Percentiles rank a stretch among this genome's conserved stretches.
phyloP scores from a whole-genome alignment of 352 stramenopile species.

The Paralagenidium karlingii region DNA sequence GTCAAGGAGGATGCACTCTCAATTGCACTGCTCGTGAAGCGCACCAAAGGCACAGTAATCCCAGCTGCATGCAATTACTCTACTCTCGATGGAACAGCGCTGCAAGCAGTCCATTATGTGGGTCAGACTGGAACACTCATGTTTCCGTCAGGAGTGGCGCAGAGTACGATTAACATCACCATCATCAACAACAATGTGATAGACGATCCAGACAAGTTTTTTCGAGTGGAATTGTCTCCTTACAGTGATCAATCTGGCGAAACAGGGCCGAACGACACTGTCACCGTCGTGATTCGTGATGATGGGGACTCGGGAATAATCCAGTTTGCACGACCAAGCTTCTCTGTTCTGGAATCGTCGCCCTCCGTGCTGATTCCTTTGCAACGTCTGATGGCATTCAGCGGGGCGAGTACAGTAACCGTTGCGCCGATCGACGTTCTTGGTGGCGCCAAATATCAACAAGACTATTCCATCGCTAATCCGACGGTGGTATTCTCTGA shows the following conservation, averaged over 20 bases:
- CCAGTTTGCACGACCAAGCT: constrained; percentile 14
- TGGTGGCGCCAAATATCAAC: constrained; percentile 5
- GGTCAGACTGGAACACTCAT: constrained; percentile 7
- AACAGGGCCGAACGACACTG: constrained; percentile 9
- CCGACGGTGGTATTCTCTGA: constrained; percentile 11
- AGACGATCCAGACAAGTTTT: constrained; percentile 30
- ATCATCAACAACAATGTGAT: constrained; percentile 39
- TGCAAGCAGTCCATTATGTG: constrained; percentile 15
- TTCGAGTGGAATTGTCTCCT: constrained; percentile 18
- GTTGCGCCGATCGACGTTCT: constrained; percentile 8
- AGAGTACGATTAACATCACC: constrained; percentile 9
- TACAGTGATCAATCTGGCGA: constrained; percentile 11
- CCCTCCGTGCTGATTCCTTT: constrained; percentile 10
- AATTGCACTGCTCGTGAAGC: constrained; percentile 8
- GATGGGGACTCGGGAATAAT: constrained; percentile 32
- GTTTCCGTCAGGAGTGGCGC: constrained; percentile 13
- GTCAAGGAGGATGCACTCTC: constrained; percentile 14
- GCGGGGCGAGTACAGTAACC: constrained; percentile 8
- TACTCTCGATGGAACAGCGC: constrained; percentile 20
- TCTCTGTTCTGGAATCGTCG: constrained; percentile 15
- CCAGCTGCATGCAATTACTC: constrained; percentile 17
- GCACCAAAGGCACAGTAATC: constrained; percentile 19
- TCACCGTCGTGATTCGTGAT: constrained; percentile 23
- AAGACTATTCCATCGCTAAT: constrained; percentile 16
- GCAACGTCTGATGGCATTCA: constrained; percentile 12